phyloP scores from a whole-genome alignment of 495 filamentous ascomycete species.

The Xylaria castorea region DNA sequence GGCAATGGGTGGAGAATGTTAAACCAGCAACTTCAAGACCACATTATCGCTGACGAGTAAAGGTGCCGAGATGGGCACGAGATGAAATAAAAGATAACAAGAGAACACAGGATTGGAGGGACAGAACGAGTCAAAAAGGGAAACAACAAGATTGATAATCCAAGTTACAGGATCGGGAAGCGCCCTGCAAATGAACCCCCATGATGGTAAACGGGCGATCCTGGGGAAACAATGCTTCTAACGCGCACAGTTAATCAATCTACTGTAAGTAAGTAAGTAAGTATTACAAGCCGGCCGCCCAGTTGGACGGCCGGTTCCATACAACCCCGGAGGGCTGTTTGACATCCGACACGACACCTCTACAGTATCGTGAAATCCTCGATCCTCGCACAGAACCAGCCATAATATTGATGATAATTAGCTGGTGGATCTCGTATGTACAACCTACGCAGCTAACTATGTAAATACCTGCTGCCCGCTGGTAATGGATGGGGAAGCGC shows the following conservation, averaged over 20 bases:
- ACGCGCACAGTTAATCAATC: background rate
- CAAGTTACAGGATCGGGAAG: background rate
- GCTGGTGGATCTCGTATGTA: background rate
- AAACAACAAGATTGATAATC: background rate
- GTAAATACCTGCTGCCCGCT: background rate
- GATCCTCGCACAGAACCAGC: background rate
- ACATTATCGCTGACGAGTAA: background rate
- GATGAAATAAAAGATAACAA: constrained; percentile 4
- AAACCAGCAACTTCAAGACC: constrained; percentile 19
- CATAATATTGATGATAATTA: background rate
- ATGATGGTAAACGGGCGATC: constrained; percentile 14
- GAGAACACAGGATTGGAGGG: background rate
- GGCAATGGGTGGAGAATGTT: constrained; percentile 1
- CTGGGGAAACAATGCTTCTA: constrained; percentile 22
- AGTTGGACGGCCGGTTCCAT: constrained; percentile 17
- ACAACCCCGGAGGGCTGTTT: constrained; percentile 12
- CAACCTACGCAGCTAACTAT: too few species aligned
- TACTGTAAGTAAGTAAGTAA: too few species aligned
- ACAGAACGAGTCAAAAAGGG: constrained; percentile 2
- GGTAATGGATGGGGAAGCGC: background rate
- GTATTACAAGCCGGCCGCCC: background rate
- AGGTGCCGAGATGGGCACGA: constrained; percentile 2
- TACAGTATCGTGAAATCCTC: background rate
- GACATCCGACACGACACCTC: background rate
- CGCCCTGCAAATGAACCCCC: background rate